phyloP scores from a whole-genome alignment of 345 rosid species.

The Moricandia moricandioides region DNA sequence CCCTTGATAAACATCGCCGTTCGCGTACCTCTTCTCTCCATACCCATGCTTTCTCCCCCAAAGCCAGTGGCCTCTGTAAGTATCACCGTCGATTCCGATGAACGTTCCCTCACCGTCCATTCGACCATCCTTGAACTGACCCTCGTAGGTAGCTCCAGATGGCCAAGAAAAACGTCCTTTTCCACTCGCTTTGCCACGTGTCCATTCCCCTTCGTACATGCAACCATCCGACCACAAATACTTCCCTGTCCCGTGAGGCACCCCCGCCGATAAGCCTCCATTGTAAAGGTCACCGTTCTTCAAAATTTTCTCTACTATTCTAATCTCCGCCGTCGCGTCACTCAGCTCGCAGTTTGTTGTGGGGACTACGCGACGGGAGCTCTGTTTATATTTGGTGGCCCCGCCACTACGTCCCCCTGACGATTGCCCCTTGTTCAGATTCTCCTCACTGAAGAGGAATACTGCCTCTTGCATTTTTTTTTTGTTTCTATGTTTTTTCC shows the following conservation, averaged over 20 bases:
- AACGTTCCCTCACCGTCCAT: conserved; percentile 68
- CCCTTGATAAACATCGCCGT: conserved; percentile 61
- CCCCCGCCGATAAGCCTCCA: conserved; percentile 46
- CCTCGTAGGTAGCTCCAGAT: conserved; percentile 69
- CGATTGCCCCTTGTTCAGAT: conserved; percentile 33
- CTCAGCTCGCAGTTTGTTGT: conserved; percentile 17
- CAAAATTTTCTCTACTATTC: conserved; percentile 43
- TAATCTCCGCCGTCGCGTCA: conserved; percentile 21
- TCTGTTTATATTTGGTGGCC: conserved; percentile 25
- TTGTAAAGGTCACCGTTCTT: conserved; percentile 68
- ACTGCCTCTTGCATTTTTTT: conserved; percentile 37
- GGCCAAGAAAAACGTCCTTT: conserved; percentile 76
- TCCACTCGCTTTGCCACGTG: conserved; percentile 53
- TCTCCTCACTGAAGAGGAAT: conserved; percentile 32
- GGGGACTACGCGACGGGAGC: conserved; percentile 36
- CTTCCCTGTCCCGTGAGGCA: conserved; percentile 68
- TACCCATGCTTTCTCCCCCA: conserved; percentile 59
- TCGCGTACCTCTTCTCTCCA: conserved; percentile 56
- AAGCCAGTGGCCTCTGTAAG: conserved; percentile 57
- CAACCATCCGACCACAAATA: conserved; percentile 75
- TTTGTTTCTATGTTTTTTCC: background rate
- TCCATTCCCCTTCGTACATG: conserved; percentile 75
- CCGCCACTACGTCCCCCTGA: conserved; percentile 11
- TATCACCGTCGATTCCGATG: conserved; percentile 60
- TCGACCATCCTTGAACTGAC: conserved; percentile 57